Conservation (phyloP, 345 rosid genomes). For the Eucalyptus viminalis region DNA sequence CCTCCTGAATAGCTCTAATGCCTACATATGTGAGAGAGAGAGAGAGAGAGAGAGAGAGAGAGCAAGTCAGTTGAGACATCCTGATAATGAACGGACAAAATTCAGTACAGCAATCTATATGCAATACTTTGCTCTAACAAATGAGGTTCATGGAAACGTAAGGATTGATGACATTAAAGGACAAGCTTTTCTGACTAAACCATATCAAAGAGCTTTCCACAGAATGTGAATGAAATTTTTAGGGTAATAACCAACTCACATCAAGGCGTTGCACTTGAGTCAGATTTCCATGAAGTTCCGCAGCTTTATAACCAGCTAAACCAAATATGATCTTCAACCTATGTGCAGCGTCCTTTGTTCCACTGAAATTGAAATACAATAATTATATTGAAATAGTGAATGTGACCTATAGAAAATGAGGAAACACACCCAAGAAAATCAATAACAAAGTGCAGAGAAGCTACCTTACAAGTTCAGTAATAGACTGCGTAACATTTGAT, state of each 20-base stretch:
- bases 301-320: constrained; percentile 74
- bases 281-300: constrained; percentile 98
- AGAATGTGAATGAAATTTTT: background rate
- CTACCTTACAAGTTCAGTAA: background rate
- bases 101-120: background rate
- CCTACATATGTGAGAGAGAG: constrained; percentile 14
- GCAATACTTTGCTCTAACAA: background rate
- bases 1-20: constrained; percentile 89
- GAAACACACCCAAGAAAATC: background rate
- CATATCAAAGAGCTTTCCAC: background rate
- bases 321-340: constrained; percentile 90
- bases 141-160: background rate
- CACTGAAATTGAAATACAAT: constrained; percentile 37
- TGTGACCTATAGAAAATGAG: background rate
- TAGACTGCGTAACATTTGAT: background rate
- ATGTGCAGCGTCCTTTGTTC: constrained; percentile 94
- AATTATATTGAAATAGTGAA: background rate
- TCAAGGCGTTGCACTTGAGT: constrained; percentile 96
- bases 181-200: background rate
- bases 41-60: background rate
- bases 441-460: background rate
- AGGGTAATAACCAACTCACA: constrained; percentile 33
- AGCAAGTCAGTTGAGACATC: background rate
- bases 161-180: background rate
- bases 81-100: background rate